These are phyloP conservation scores for Polygonum aviculare DNA, from an alignment of 148 eudicot genomes.

Conservation along the genomic window DNA sequence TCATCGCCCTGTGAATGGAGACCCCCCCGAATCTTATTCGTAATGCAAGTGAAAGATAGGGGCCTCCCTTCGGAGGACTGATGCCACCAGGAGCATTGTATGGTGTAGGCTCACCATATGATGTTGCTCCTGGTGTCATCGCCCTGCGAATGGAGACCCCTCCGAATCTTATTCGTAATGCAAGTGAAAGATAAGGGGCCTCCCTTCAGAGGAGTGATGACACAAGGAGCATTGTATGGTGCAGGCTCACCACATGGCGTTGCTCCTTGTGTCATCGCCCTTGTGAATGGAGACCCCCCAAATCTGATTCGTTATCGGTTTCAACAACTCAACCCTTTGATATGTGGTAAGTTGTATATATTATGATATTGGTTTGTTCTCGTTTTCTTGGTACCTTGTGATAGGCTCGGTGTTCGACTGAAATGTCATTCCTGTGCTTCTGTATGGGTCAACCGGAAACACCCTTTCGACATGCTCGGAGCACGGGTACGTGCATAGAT, in stretches of 20 bases:
- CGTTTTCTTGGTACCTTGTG: background rate
- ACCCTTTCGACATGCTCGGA: too few relatives aligned
- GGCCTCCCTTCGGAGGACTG: constrained; percentile 10
- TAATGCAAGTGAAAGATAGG: background rate
- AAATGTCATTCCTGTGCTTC: too few relatives aligned
- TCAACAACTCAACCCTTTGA: background rate
- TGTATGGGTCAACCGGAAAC: too few relatives aligned
- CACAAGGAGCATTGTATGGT: background rate
- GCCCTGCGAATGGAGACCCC: background rate
- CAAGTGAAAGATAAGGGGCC: background rate
- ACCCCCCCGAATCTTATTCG: background rate
- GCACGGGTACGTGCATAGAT: too few relatives aligned
- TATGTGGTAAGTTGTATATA: background rate
- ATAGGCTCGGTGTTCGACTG: too few relatives aligned
- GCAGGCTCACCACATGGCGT: background rate
- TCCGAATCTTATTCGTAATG: too few relatives aligned
- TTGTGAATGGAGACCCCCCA: background rate
- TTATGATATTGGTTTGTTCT: background rate
- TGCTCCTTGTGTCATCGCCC: constrained; percentile 4
- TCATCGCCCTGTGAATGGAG: background rate
- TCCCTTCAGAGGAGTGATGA: constrained; percentile 12
- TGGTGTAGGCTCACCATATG: too few relatives aligned
- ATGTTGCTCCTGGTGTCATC: constrained; percentile 7
- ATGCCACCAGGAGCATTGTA: background rate
- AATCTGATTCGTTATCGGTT: background rate